Evolutionary conservation across 176 grass and related monocot genomes (phyloP).

Genomic region (Carex cristatella): DNA sequence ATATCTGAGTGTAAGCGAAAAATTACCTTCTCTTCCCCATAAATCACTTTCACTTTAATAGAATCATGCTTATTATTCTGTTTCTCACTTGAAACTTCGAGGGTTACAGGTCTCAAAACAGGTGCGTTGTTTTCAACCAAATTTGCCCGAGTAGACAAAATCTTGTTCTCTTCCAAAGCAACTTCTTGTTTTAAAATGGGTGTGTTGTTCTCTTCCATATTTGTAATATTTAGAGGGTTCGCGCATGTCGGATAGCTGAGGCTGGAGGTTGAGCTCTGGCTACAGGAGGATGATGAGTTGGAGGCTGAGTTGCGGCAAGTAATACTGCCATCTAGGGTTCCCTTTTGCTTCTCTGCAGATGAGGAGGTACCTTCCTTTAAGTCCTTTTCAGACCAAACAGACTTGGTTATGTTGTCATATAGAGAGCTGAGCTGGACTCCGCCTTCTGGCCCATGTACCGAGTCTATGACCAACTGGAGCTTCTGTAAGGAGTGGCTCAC

Average conservation of each 20-base stretch:
- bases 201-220: slow-evolving; percentile 50
- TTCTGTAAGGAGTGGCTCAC: slow-evolving; percentile 88
- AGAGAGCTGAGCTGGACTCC: slow-evolving; percentile 69
- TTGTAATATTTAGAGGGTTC: slow-evolving; percentile 39
- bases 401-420: slow-evolving; percentile 86
- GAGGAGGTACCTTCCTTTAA: slow-evolving; percentile 18
- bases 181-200: slow-evolving; percentile 47
- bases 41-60: slow-evolving; percentile 87
- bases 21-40: slow-evolving; percentile 84
- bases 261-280: slow-evolving; percentile 75
- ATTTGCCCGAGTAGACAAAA: slow-evolving; percentile 24
- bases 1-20: slow-evolving; percentile 66
- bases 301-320: background rate
- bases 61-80: slow-evolving; percentile 40
- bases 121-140: slow-evolving; percentile 32
- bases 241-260: slow-evolving; percentile 45
- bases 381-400: slow-evolving; percentile 60
- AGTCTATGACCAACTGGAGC: slow-evolving; percentile 90
- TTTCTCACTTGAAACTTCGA: slow-evolving; percentile 34
- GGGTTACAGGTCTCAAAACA: slow-evolving; percentile 31
- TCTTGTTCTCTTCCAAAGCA: slow-evolving; percentile 53
- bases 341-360: slow-evolving; percentile 41
- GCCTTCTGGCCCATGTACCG: slow-evolving; percentile 66
- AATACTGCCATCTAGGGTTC: slow-evolving; percentile 30
- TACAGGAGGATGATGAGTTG: slow-evolving; percentile 25